phyloP scores from a whole-genome alignment of 495 filamentous ascomycete species.

The Penicillium bialowiezense region DNA sequence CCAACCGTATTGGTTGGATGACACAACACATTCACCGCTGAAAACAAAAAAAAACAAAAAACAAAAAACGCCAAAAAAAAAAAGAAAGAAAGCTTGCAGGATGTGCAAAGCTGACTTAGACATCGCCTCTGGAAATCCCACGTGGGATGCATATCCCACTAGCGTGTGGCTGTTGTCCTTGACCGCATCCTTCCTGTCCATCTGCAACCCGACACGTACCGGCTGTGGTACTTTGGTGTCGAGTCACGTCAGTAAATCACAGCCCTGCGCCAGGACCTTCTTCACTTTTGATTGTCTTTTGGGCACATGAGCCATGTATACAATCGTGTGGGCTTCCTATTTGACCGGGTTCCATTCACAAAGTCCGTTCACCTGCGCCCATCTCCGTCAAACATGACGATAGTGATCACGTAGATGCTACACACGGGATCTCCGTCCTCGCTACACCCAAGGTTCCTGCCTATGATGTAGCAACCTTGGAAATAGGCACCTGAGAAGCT shows the following conservation, averaged over 20 bases:
- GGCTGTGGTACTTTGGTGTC: not conserved
- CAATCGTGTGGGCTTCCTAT: not conserved
- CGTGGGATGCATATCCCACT: slow-evolving; percentile 6
- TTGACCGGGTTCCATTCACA: not conserved
- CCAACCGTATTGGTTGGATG: not conserved
- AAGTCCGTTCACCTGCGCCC: too few relatives aligned
- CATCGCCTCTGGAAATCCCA: slow-evolving; percentile 1
- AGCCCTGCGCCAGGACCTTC: not conserved
- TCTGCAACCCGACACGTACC: slow-evolving; percentile 3
- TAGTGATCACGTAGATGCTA: too few relatives aligned
- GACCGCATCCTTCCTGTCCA: slow-evolving; percentile 6
- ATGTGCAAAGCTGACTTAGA: not conserved
- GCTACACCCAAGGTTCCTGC: too few relatives aligned
- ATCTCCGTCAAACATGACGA: too few relatives aligned
- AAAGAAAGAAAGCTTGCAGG: not conserved
- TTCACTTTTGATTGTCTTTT: not conserved
- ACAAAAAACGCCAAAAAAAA: too few relatives aligned
- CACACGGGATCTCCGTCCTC: too few relatives aligned
- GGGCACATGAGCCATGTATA: not conserved
- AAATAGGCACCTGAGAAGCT: too few relatives aligned
- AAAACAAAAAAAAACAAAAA: too few relatives aligned
- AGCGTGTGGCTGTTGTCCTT: slow-evolving; percentile 4
- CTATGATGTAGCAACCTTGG: too few relatives aligned
- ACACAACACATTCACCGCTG: not conserved
- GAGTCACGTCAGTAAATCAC: not conserved